Evolutionary conservation across 169 alveolate species (phyloP).

Genomic region (Plasmodium coatneyi): DNA sequence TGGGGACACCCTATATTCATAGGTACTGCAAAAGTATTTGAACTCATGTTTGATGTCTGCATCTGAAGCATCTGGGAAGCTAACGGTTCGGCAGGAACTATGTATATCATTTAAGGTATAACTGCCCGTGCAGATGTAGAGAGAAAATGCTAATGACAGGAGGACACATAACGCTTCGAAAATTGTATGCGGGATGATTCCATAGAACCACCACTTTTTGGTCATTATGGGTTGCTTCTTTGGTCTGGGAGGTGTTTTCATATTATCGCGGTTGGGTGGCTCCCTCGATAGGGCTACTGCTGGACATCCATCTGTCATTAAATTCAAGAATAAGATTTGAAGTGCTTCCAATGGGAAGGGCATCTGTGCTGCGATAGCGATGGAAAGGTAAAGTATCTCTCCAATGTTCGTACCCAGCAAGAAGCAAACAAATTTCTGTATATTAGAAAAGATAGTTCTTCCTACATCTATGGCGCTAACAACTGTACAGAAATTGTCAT

Average conservation of each 20-base stretch:
- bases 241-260: slow-evolving; percentile 91
- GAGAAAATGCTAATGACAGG: slow-evolving; percentile 86
- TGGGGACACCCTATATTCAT: slow-evolving; percentile 86
- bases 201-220: slow-evolving; percentile 92
- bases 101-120: slow-evolving; percentile 80
- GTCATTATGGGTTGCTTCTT: slow-evolving; percentile 92
- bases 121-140: slow-evolving; percentile 90
- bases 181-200: slow-evolving; percentile 92
- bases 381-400: slow-evolving; percentile 89
- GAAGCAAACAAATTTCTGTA: slow-evolving; percentile 94
- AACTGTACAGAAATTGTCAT: slow-evolving; percentile 98
- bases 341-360: slow-evolving; percentile 93
- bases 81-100: slow-evolving; percentile 80
- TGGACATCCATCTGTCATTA: slow-evolving; percentile 94
- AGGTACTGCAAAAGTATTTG: slow-evolving; percentile 88
- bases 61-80: slow-evolving; percentile 38
- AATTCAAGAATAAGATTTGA: slow-evolving; percentile 90
- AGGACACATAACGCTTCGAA: slow-evolving; percentile 91
- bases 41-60: slow-evolving; percentile 16
- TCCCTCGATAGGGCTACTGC: slow-evolving; percentile 94
- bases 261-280: slow-evolving; percentile 91
- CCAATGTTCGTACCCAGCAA: slow-evolving; percentile 94
- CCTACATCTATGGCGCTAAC: slow-evolving; percentile 99
- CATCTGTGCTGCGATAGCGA: slow-evolving; percentile 87
- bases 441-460: slow-evolving; percentile 94